Conservation (phyloP, 2,329 filamentous ascomycete species). For the Diaporthe nobilis region DNA sequence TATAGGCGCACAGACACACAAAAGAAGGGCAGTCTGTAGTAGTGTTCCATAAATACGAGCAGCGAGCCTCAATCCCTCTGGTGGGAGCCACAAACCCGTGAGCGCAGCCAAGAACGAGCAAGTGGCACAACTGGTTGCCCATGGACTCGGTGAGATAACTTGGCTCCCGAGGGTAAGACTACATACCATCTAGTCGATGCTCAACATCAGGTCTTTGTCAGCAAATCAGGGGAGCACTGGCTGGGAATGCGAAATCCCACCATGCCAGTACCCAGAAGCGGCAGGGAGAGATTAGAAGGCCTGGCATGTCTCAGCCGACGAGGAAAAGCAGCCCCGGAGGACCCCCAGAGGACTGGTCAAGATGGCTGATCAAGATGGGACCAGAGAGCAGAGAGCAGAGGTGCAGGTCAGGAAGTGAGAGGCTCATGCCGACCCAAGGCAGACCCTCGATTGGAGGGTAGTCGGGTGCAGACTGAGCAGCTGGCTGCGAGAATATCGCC, state of each 20-base stretch:
- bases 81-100: background rate
- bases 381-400: too few relatives aligned
- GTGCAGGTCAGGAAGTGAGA: background rate
- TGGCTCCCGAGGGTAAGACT: background rate
- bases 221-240: background rate
- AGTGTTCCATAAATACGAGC: background rate
- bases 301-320: slow-evolving; percentile 10
- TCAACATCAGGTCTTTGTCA: background rate
- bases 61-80: background rate
- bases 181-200: background rate
- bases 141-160: background rate
- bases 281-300: background rate
- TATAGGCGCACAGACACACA: background rate
- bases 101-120: background rate
- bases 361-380: background rate
- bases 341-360: background rate
- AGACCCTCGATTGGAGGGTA: background rate
- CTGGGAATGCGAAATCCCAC: background rate
- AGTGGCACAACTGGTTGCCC: background rate
- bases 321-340: background rate
- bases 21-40: background rate
- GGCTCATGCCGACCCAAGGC: background rate
- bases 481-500: background rate
- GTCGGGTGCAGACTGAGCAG: background rate
- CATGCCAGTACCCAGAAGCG: background rate